phyloP scores from a whole-genome alignment of 2,329 filamentous ascomycete species.

The Microsporum audouinii region DNA sequence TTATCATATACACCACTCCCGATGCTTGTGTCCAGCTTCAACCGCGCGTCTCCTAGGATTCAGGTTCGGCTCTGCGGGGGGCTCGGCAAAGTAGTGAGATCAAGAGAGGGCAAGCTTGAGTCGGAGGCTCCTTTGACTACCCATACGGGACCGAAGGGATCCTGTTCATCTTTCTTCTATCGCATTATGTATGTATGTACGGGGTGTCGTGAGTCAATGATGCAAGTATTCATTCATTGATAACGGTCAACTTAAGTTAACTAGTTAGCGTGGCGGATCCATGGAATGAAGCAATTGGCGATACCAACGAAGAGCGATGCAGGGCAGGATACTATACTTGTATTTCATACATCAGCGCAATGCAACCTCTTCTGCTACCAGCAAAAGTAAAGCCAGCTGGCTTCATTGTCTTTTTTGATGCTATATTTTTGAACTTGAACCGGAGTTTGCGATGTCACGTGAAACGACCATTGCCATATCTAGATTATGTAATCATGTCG shows the following conservation, averaged over 20 bases:
- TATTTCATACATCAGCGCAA: background rate
- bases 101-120: background rate
- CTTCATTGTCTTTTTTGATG: no score
- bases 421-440: no score
- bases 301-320: background rate
- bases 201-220: background rate
- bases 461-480: no score
- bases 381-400: no score
- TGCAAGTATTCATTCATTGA: background rate
- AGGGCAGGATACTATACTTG: background rate
- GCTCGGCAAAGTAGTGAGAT: background rate
- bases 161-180: background rate
- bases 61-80: background rate
- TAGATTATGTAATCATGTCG: no score
- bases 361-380: no score
- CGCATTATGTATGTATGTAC: background rate
- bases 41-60: background rate
- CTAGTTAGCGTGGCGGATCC: background rate
- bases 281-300: background rate
- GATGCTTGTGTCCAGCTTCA: background rate
- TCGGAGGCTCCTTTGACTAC: background rate
- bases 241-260: background rate
- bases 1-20: background rate
- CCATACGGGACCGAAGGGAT: background rate
- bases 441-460: no score